These are phyloP conservation scores for Ehretia macrophylla DNA, from an alignment of 257 asterid species.

Conservation along the genomic window DNA sequence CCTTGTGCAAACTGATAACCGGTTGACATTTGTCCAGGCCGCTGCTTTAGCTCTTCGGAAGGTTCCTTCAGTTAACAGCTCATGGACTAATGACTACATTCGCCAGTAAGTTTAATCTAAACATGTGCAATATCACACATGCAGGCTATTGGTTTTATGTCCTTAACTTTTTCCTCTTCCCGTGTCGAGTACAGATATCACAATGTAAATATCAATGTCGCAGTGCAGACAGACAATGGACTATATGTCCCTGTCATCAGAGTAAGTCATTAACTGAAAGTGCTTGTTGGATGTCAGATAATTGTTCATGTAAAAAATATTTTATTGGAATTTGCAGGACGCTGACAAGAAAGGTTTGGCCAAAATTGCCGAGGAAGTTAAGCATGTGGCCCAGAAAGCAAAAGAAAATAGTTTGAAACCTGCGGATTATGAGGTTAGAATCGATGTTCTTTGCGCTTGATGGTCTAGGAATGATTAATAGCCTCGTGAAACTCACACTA, in stretches of 20 bases:
- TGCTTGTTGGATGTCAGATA: constrained; percentile 1
- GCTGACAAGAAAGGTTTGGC: constrained; percentile 97
- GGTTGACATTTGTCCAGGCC: constrained; percentile 50
- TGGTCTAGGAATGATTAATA: not conserved
- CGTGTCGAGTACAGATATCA: constrained; percentile 46
- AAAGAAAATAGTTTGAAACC: constrained; percentile 86
- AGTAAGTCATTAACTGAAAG: constrained; percentile 32
- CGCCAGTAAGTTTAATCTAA: constrained; percentile 75
- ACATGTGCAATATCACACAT: not conserved
- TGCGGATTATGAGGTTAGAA: constrained; percentile 82
- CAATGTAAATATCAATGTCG: constrained; percentile 86
- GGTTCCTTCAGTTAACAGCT: constrained; percentile 97
- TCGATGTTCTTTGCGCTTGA: not conserved
- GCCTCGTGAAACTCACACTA: constrained; percentile 4
- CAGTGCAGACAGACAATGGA: constrained; percentile 97
- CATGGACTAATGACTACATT: constrained; percentile 93
- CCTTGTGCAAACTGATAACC: too few relatives aligned
- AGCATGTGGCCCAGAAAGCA: constrained; percentile 76
- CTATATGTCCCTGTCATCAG: constrained; percentile 77
- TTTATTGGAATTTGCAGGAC: constrained; percentile 46
- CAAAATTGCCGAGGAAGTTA: constrained; percentile 79
- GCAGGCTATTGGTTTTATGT: not conserved
- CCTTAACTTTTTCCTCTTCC: not conserved
- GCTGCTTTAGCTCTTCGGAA: constrained; percentile 96
- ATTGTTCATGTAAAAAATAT: constrained; percentile 12